Evolutionary conservation across 2,329 filamentous ascomycete species (phyloP).

Genomic region (Pseudocercospora eumusae): DNA sequence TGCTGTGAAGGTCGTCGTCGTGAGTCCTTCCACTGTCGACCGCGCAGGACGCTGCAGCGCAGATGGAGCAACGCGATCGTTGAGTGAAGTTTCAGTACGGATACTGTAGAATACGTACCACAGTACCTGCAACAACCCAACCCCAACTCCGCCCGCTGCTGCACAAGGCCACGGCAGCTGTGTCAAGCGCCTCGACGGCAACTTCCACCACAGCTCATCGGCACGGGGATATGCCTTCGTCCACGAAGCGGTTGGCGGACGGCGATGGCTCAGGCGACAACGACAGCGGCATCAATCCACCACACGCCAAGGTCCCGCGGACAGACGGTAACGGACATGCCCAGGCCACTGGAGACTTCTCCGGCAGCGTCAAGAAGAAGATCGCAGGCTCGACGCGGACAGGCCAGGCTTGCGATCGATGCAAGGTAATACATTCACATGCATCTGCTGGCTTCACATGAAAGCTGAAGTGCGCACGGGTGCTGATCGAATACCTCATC

Average conservation of each 20-base stretch:
- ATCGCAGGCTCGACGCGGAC: conserved; percentile 62
- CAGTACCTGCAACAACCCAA: background rate
- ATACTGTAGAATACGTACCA: too few species aligned
- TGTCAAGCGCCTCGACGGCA: conserved; percentile 22
- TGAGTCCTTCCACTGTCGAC: conserved; percentile 9
- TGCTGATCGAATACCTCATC: conserved; percentile 5
- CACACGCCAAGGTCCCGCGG: conserved; percentile 15
- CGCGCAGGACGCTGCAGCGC: conserved; percentile 12
- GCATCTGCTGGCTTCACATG: background rate
- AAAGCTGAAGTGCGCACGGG: background rate
- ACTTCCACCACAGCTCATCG: conserved; percentile 25
- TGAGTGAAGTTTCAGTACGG: too few species aligned
- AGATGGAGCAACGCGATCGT: conserved; percentile 7
- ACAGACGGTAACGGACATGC: conserved; percentile 10
- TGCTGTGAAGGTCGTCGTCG: conserved; percentile 7
- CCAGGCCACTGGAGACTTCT: conserved; percentile 17
- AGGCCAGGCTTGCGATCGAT: conserved; percentile 84
- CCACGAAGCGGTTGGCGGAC: conserved; percentile 33
- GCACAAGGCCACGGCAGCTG: conserved; percentile 5
- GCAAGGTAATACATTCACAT: conserved; percentile 62
- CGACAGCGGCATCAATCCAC: conserved; percentile 13
- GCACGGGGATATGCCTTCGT: conserved; percentile 19
- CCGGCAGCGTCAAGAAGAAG: conserved; percentile 41
- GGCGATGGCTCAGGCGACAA: conserved; percentile 24
- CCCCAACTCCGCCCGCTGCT: conserved; percentile 1